Percentiles rank a stretch among this genome's conserved stretches.
Evolutionary conservation across 495 filamentous ascomycete species (phyloP).

Genomic region (Alectoria sarmentosa): DNA sequence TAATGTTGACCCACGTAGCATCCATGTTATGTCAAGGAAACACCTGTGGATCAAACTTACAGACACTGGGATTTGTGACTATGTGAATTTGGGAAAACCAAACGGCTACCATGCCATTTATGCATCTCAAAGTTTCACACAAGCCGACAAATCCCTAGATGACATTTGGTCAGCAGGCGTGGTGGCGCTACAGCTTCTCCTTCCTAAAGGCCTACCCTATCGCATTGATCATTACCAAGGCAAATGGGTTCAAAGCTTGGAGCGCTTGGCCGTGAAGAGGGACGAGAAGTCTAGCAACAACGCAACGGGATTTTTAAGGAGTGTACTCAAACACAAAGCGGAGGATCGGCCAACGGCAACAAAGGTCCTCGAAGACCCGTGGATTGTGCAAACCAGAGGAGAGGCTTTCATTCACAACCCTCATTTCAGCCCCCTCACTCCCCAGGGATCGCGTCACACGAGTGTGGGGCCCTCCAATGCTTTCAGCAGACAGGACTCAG

Average conservation of each 20-base stretch:
- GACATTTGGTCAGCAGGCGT: slow-evolving; percentile 1
- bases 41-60: not conserved
- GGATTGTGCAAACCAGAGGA: not conserved
- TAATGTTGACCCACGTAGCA: not conserved
- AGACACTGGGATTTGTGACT: not conserved
- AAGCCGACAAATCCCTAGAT: not conserved
- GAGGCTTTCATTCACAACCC: not conserved
- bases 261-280: not conserved
- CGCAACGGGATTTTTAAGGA: not conserved
- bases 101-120: not conserved
- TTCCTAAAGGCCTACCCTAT: not conserved
- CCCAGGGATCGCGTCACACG: not conserved
- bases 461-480: not conserved
- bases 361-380: not conserved
- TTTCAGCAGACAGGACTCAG: not conserved
- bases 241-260: not conserved
- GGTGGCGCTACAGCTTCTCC: not conserved
- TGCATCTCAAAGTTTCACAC: not conserved
- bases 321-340: not conserved
- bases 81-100: not conserved
- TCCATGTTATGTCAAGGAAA: not conserved
- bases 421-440: not conserved
- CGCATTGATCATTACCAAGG: not conserved
- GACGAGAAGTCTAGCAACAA: not conserved
- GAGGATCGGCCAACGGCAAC: not conserved